Percentiles rank a stretch among this genome's conserved stretches.
Conservation (phyloP, 139 green algal genomes). For the Picocystis salinarum region DNA sequence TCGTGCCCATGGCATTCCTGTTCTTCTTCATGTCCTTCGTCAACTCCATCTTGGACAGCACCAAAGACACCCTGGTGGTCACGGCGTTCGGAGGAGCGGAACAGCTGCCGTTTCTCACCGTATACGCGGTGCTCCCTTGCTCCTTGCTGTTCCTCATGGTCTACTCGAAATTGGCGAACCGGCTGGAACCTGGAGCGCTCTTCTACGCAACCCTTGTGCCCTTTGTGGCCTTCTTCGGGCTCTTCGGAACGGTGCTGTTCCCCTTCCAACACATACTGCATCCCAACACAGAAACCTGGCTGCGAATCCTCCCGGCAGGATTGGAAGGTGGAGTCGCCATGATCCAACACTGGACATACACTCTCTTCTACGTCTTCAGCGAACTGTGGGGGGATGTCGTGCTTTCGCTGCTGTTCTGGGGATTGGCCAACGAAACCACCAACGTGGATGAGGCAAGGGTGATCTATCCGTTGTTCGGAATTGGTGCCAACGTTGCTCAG, state of each 20-base stretch:
- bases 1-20: constrained; percentile 66
- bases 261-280: constrained; percentile 60
- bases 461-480: constrained; percentile 86
- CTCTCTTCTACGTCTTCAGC: constrained; percentile 69
- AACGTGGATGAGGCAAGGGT: constrained; percentile 57
- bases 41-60: constrained; percentile 84
- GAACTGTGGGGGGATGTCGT: constrained; percentile 82
- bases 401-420: constrained; percentile 79
- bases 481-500: constrained; percentile 90
- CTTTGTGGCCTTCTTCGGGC: constrained; percentile 64
- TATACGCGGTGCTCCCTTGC: constrained; percentile 75
- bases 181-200: constrained; percentile 31
- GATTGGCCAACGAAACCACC: constrained; percentile 87
- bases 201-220: constrained; percentile 69
- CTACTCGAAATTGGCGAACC: constrained; percentile 40
- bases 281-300: constrained; percentile 15
- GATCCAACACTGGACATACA: constrained; percentile 85
- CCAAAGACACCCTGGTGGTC: constrained; percentile 84
- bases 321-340: background rate
- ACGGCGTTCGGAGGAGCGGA: constrained; percentile 50
- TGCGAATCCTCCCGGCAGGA: constrained; percentile 8
- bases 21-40: constrained; percentile 73
- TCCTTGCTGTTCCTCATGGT: constrained; percentile 64
- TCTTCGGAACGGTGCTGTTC: constrained; percentile 63
- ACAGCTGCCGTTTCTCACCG: constrained; percentile 21